These are phyloP conservation scores for Hysterium pulicare DNA, from an alignment of 2,329 filamentous ascomycete species.

Conservation along the genomic window DNA sequence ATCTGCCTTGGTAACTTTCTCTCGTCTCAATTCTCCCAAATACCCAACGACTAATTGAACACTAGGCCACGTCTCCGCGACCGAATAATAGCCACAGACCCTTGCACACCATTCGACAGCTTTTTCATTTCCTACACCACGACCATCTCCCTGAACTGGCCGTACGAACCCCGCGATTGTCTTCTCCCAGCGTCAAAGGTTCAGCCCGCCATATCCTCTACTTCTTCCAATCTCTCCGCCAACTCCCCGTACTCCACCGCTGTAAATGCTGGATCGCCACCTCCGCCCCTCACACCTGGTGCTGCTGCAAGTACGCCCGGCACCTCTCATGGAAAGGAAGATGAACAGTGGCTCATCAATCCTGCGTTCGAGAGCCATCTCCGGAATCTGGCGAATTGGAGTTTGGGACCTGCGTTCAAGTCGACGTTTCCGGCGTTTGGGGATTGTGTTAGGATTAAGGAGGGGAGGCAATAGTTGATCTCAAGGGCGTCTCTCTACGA, in stretches of 20 bases:
- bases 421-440: conserved; percentile 59
- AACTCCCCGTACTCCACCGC: conserved; percentile 29
- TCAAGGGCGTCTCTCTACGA: too few relatives aligned
- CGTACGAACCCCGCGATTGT: conserved; percentile 70
- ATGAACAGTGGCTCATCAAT: conserved; percentile 72
- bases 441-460: conserved; percentile 31
- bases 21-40: not conserved
- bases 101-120: conserved; percentile 66
- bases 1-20: conserved; percentile 64
- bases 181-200: conserved; percentile 51
- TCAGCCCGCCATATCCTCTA: conserved; percentile 6
- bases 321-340: conserved; percentile 14
- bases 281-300: conserved; percentile 21
- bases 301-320: conserved; percentile 18
- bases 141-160: conserved; percentile 78
- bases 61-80: conserved; percentile 69
- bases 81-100: conserved; percentile 53
- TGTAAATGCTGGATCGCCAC: conserved; percentile 26
- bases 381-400: conserved; percentile 75
- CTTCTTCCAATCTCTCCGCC: conserved; percentile 18
- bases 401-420: conserved; percentile 66
- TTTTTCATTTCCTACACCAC: conserved; percentile 82
- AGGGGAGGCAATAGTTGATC: conserved; percentile 7
- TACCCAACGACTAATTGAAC: conserved; percentile 10
- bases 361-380: conserved; percentile 83